Evolutionary conservation across 2,329 filamentous ascomycete genomes (phyloP).

Genomic region (Corinectria fuckeliana): DNA sequence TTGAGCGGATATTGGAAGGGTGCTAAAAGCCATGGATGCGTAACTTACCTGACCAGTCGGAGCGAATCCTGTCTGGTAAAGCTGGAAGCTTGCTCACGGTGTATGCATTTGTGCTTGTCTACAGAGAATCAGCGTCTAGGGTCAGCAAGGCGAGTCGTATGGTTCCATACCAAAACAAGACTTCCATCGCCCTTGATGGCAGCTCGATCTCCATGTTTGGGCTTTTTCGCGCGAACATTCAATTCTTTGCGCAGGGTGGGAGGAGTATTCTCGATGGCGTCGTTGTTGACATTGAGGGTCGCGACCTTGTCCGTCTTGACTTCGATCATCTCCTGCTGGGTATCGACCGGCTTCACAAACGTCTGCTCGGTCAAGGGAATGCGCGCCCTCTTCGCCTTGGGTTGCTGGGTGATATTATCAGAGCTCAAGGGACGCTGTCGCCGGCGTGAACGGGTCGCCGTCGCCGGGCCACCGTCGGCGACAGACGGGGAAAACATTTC

Average conservation of each 20-base stretch:
- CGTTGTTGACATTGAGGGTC: slow-evolving; percentile 52
- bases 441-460: slow-evolving; percentile 65
- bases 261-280: slow-evolving; percentile 53
- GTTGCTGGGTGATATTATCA: slow-evolving; percentile 61
- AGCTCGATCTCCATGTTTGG: slow-evolving; percentile 66
- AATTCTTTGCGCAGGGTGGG: slow-evolving; percentile 58
- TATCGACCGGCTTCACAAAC: slow-evolving; percentile 54
- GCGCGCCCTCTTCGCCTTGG: slow-evolving; percentile 69
- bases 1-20: slow-evolving; percentile 19
- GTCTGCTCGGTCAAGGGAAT: slow-evolving; percentile 64
- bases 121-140: slow-evolving; percentile 27
- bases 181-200: slow-evolving; percentile 71
- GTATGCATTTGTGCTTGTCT: slow-evolving; percentile 87
- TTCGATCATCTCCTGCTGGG: slow-evolving; percentile 60
- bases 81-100: slow-evolving; percentile 84
- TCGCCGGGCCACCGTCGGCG: slow-evolving; percentile 59
- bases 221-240: slow-evolving; percentile 67
- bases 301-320: slow-evolving; percentile 61
- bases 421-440: slow-evolving; percentile 65
- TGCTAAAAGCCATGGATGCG: background rate
- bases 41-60: slow-evolving; percentile 69
- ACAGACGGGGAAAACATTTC: slow-evolving; percentile 67
- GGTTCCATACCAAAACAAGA: slow-evolving; percentile 63
- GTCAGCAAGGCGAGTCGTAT: slow-evolving; percentile 8
- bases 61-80: slow-evolving; percentile 77